Evolutionary conservation across 495 filamentous ascomycete species (phyloP), one percentile per base, ranked within the genome.

Genomic region (Penicillium ucsense): DNA sequence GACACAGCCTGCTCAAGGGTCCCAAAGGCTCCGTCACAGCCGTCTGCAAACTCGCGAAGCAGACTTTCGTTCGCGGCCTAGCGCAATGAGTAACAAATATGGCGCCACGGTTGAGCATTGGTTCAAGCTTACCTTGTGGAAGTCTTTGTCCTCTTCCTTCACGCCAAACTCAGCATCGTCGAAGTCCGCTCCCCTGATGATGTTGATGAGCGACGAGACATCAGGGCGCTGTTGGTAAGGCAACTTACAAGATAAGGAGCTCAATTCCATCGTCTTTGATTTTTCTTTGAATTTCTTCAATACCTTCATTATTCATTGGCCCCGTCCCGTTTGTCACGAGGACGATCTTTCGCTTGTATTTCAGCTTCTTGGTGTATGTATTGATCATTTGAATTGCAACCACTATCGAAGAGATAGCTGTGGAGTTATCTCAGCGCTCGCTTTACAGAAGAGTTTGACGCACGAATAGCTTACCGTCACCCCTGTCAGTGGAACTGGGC

Each of bases 111-210:
- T n/a, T 4, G 5, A 20, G 20, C 1, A 34, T 28, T 11, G 32
- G 29, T 30, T 35, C 12, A 9, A 4, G 8, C 5, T 20, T 53
- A 82, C 78, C 74, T 96, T 96, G 46, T 61, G 49, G 3, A 55
- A 48, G 42, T 79, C 71, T 64, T 99, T 99, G 54, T 85, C 80
- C 64, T 99, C 91, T 70, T 99, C 91, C 63, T 91, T 94, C 57
- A 87, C 84, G 30, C 90, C 89, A 57, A 81, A 95, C 31, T 95
- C 89, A 4, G 81, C 59, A 67, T 96, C 94, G 54, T 99, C 89
- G 62, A 97, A 97, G 65, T 99, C 92, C 29, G 90, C 77, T 5
- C 92, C 92, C 44, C 89, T 94, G 51, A n/a, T 94, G 51, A n/a
- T 30, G 8, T 38, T 38, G n/a, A 45, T 75, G 60, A 75, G 62